A percentile compares a stretch with the other conserved stretches of the same genome.
Conservation (phyloP, 139 green algal genomes). For the Chlorella sp. region DNA sequence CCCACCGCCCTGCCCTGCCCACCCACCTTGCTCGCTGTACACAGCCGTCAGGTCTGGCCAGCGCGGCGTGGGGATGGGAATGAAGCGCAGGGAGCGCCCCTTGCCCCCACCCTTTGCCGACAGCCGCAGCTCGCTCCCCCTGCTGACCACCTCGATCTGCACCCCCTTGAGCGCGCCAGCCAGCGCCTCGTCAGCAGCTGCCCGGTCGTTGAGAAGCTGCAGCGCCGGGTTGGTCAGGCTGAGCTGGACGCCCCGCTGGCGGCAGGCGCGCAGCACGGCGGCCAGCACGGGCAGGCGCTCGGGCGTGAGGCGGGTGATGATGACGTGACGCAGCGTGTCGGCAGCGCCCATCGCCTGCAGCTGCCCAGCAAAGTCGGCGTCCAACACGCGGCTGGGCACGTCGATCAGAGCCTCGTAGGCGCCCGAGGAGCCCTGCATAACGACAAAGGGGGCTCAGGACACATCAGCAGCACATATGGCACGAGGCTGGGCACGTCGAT, state of each 20-base stretch:
- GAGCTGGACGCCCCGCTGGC: conserved; percentile 61
- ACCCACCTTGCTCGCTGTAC: conserved; percentile 21
- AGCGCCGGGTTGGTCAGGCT: conserved; percentile 83
- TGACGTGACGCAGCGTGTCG: conserved; percentile 64
- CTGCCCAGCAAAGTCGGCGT: conserved; percentile 65
- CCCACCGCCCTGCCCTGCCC: background rate
- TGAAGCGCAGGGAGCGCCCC: conserved; percentile 54
- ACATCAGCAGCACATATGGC: conserved; percentile 36
- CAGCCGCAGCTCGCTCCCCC: conserved; percentile 30
- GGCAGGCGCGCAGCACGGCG: conserved; percentile 62
- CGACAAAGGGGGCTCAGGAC: too few relatives aligned
- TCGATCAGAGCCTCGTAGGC: conserved; percentile 71
- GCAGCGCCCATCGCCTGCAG: conserved; percentile 27
- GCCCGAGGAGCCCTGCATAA: conserved; percentile 30
- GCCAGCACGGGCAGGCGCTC: conserved; percentile 80
- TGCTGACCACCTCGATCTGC: conserved; percentile 12
- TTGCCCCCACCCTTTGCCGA: background rate
- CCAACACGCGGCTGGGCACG: conserved; percentile 82
- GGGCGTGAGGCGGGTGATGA: conserved; percentile 90
- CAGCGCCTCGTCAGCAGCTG: conserved; percentile 15
- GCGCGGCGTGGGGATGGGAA: conserved; percentile 80
- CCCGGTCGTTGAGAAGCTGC: conserved; percentile 57
- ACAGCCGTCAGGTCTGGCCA: conserved; percentile 89
- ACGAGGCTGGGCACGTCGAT: conserved; percentile 85
- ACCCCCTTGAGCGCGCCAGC: background rate